Conservation (phyloP, 805 yeast genomes). For the Candida insectorum region DNA sequence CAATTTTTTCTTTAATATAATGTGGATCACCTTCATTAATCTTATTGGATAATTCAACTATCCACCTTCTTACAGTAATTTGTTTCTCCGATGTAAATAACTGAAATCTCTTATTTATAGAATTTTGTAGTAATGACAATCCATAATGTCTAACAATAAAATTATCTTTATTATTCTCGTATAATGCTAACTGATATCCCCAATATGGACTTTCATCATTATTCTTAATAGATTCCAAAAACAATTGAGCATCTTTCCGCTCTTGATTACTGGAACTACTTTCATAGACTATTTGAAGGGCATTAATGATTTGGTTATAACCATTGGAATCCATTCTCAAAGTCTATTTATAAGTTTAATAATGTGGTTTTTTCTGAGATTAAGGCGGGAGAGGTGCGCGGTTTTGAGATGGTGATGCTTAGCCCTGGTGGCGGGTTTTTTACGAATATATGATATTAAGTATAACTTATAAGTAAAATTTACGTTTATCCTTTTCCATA, state of each 20-base stretch:
- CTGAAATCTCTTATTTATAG: constrained; percentile 60
- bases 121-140: constrained; percentile 68
- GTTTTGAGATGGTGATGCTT: neutral
- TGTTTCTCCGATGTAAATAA: constrained; percentile 52
- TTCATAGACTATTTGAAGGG: constrained; percentile 71
- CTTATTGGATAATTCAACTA: constrained; percentile 68
- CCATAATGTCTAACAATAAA: constrained; percentile 88
- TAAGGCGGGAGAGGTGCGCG: constrained; percentile 3
- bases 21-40: constrained; percentile 73
- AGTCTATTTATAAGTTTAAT: too few species aligned
- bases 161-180: constrained; percentile 53
- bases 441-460: too few species aligned
- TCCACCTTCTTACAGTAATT: constrained; percentile 76
- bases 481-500: constrained; percentile 94
- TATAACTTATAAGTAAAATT: constrained; percentile 83
- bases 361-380: too few species aligned
- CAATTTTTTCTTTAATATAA: constrained; percentile 83
- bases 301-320: constrained; percentile 69
- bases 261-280: constrained; percentile 58
- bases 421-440: neutral
- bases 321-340: constrained; percentile 35
- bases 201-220: constrained; percentile 85
- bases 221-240: constrained; percentile 71
- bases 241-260: constrained; percentile 53
- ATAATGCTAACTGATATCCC: constrained; percentile 83